Evolutionary conservation across 805 yeast genomes (phyloP).

Genomic region (Cyberlindnera galapagoensis): DNA sequence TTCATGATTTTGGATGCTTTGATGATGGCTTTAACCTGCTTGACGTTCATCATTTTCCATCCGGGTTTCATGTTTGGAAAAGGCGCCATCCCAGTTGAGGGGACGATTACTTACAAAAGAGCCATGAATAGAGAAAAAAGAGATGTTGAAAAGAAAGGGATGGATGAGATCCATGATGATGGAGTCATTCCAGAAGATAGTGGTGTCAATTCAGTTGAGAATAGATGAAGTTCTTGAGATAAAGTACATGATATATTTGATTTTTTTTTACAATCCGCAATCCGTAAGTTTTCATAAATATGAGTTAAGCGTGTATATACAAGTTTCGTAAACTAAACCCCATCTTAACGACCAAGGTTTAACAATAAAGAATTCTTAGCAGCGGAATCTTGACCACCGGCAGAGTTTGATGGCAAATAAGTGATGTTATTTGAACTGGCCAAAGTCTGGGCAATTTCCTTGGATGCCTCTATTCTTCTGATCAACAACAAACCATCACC

Average conservation of each 20-base stretch:
- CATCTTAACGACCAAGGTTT: constrained; percentile 55
- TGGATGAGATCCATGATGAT: not conserved
- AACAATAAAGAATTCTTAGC: constrained; percentile 50
- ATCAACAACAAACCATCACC: constrained; percentile 94
- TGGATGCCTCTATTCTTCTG: constrained; percentile 93
- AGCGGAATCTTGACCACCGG: constrained; percentile 28
- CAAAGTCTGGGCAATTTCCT: constrained; percentile 87
- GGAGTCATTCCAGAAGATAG: too few species aligned
- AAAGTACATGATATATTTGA: not conserved
- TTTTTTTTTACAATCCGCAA: not conserved
- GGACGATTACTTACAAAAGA: constrained; percentile 2
- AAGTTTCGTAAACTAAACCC: not conserved
- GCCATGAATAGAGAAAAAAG: not conserved
- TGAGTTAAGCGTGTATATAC: constrained; percentile 3
- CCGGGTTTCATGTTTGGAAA: constrained; percentile 52
- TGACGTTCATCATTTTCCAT: constrained; percentile 45
- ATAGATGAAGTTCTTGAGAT: not conserved
- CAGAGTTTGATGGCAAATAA: constrained; percentile 65
- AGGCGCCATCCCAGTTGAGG: constrained; percentile 1
- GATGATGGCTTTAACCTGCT: constrained; percentile 47
- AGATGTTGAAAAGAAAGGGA: not conserved
- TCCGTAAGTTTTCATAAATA: too few species aligned
- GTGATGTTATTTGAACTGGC: constrained; percentile 81
- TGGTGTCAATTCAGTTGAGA: too few species aligned
- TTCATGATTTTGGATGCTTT: constrained; percentile 56